phyloP scores from a whole-genome alignment of 352 stramenopile species.

The Elongisporangium senticosum region DNA sequence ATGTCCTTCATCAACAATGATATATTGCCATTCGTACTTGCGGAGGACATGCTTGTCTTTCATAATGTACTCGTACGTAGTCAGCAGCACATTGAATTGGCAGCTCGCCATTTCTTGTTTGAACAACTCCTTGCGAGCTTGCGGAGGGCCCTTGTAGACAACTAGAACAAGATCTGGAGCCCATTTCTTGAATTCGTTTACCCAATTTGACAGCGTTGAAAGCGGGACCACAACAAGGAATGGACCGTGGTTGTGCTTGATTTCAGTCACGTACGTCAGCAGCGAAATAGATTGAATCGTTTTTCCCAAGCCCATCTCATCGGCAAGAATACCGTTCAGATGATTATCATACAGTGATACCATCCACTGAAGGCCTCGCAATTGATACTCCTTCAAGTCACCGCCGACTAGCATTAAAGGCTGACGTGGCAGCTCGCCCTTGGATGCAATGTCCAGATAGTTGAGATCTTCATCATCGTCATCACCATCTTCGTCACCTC shows the following conservation, averaged over 20 bases:
- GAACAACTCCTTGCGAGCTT: slow-evolving; percentile 79
- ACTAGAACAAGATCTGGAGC: slow-evolving; percentile 95
- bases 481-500: slow-evolving; percentile 17
- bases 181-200: slow-evolving; percentile 93
- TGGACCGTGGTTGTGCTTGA: slow-evolving; percentile 89
- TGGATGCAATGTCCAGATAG: slow-evolving; percentile 79
- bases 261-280: slow-evolving; percentile 77
- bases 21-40: slow-evolving; percentile 90
- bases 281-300: slow-evolving; percentile 86
- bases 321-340: slow-evolving; percentile 97
- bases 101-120: slow-evolving; percentile 78
- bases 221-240: slow-evolving; percentile 98
- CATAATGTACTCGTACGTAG: slow-evolving; percentile 94
- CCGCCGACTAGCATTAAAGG: slow-evolving; percentile 95
- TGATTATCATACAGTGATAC: slow-evolving; percentile 97
- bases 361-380: slow-evolving; percentile 99
- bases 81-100: slow-evolving; percentile 91
- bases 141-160: slow-evolving; percentile 90
- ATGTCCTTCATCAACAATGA: slow-evolving; percentile 94
- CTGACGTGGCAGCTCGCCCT: slow-evolving; percentile 86
- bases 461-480: slow-evolving; percentile 77
- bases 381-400: slow-evolving; percentile 96
- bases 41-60: slow-evolving; percentile 87
- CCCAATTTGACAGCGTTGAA: slow-evolving; percentile 92
- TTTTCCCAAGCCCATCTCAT: slow-evolving; percentile 94